Percentiles rank a stretch among this genome's conserved stretches.
Conservation (phyloP, 495 filamentous ascomycete species). For the Penicillium pancosmium region DNA sequence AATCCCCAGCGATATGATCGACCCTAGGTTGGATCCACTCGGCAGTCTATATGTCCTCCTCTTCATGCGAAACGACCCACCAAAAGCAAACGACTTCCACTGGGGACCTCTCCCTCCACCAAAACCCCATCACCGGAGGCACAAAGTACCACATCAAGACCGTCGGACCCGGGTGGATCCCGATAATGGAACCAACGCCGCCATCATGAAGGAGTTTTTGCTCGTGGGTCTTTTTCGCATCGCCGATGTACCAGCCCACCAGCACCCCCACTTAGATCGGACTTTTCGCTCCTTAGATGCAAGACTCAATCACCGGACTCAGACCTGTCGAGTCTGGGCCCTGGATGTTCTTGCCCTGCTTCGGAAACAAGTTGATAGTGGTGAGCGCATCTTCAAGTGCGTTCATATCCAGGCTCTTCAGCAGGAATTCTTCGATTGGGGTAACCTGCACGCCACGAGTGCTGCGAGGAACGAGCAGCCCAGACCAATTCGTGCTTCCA, state of each 20-base stretch:
- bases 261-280: conserved; percentile 10
- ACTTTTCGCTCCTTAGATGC: conserved; percentile 13
- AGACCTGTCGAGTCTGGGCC: conserved; percentile 18
- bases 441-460: conserved; percentile 13
- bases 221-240: conserved; percentile 23
- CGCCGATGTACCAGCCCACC: conserved; percentile 6
- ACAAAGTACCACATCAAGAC: conserved; percentile 26
- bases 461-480: conserved; percentile 15
- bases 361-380: conserved; percentile 7
- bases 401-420: conserved; percentile 14
- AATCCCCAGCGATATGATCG: background rate
- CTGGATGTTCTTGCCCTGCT: conserved; percentile 16
- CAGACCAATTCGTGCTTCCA: conserved; percentile 13
- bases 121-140: background rate
- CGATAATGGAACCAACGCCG: conserved; percentile 11
- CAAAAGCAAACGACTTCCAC: conserved; percentile 24
- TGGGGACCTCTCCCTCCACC: conserved; percentile 26
- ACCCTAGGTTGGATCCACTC: conserved; percentile 6
- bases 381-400: conserved; percentile 9
- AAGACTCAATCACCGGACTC: conserved; percentile 8
- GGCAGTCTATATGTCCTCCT: conserved; percentile 23
- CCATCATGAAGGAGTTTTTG: conserved; percentile 19
- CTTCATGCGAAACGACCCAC: conserved; percentile 19
- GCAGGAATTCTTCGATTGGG: conserved; percentile 21
- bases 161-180: conserved; percentile 17